Conservation (phyloP, 306 rosid species). For the Glycyrrhiza uralensis region DNA sequence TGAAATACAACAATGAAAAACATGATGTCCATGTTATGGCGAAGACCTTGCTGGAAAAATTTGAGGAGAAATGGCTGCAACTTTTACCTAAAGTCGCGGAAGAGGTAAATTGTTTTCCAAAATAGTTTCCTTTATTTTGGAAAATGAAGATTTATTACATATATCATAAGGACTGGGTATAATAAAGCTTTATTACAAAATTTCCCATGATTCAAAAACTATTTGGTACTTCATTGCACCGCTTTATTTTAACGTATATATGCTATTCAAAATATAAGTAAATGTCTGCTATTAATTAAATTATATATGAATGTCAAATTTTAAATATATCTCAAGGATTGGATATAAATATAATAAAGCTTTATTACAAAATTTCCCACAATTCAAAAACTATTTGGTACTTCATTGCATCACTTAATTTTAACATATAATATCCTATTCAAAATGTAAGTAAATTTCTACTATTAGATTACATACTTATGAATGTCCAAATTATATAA, state of each 20-base stretch:
- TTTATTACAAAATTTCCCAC: too few relatives aligned
- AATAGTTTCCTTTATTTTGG: not conserved
- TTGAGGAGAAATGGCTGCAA: conserved; percentile 81
- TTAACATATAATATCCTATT: too few relatives aligned
- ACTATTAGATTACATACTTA: not conserved
- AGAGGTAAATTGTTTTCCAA: conserved; percentile 51
- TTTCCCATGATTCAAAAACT: not conserved
- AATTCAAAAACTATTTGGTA: not conserved
- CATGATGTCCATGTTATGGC: conserved; percentile 76
- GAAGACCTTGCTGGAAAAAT: conserved; percentile 64
- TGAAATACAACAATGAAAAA: conserved; percentile 72
- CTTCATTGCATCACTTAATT: not conserved
- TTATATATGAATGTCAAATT: too few relatives aligned
- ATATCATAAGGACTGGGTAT: not conserved
- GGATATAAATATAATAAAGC: too few relatives aligned
- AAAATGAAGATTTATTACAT: conserved; percentile 11
- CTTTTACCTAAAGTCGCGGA: conserved; percentile 73
- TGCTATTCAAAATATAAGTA: too few relatives aligned
- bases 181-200: too few relatives aligned
- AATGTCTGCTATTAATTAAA: too few relatives aligned
- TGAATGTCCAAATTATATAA: not conserved
- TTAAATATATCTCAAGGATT: not conserved
- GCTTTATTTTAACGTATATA: too few relatives aligned
- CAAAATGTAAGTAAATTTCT: too few relatives aligned
- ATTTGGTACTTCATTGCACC: not conserved